A percentile compares a stretch with the other conserved stretches of the same genome.
Conservation (phyloP, 1,284 basidiomycete genomes). For the Cystobasidiaceae sp. region DNA sequence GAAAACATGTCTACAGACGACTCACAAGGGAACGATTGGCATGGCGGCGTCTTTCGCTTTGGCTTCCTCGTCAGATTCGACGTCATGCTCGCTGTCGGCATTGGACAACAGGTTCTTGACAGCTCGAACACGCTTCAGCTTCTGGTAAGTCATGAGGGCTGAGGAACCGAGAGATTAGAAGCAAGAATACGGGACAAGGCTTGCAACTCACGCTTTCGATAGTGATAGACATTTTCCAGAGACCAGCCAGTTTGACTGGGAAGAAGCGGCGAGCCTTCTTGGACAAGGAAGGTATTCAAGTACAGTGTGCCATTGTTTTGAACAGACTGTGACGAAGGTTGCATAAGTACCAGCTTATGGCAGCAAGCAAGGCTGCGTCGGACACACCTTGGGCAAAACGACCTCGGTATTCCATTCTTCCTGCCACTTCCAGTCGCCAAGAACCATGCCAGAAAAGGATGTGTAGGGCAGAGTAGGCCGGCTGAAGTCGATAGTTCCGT, state of each 20-base stretch:
- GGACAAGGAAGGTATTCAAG: slow-evolving; percentile 73
- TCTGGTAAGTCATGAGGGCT: slow-evolving; percentile 80
- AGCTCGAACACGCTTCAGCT: slow-evolving; percentile 66
- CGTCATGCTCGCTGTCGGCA: slow-evolving; percentile 51
- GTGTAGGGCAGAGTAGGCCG: slow-evolving; percentile 59
- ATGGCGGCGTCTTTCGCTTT: slow-evolving; percentile 18
- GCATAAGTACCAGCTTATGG: background rate
- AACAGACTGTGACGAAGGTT: slow-evolving; percentile 55
- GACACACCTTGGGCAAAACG: slow-evolving; percentile 63
- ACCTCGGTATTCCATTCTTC: slow-evolving; percentile 62
- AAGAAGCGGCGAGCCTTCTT: slow-evolving; percentile 60
- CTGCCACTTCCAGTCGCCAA: slow-evolving; percentile 70
- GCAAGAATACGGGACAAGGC: background rate
- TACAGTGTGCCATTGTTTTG: slow-evolving; percentile 64
- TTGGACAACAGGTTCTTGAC: slow-evolving; percentile 71
- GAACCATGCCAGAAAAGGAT: slow-evolving; percentile 75
- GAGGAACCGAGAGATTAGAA: slow-evolving; percentile 28
- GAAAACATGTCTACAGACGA: slow-evolving; percentile 5
- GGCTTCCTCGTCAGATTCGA: slow-evolving; percentile 40
- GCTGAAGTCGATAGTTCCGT: slow-evolving; percentile 49
- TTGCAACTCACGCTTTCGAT: slow-evolving; percentile 56
- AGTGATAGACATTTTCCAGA: slow-evolving; percentile 60
- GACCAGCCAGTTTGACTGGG: slow-evolving; percentile 57
- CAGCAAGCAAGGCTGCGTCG: background rate
- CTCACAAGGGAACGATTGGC: slow-evolving; percentile 31